Evolutionary conservation across 2,329 filamentous ascomycete genomes (phyloP).

Genomic region (Colletotrichum limetticola): DNA sequence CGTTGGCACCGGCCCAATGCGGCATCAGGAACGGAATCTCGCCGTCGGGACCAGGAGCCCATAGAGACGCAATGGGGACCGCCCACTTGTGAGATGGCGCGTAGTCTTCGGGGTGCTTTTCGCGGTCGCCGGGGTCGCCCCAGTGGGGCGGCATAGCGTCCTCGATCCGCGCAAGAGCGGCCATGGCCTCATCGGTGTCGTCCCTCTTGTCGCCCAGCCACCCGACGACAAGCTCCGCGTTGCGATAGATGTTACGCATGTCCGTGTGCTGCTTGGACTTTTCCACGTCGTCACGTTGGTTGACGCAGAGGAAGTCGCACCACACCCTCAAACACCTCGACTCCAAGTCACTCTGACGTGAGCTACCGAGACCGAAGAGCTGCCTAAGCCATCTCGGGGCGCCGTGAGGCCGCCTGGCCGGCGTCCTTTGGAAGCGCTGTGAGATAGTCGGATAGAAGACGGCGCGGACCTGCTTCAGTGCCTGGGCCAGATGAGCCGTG

Average conservation of each 20-base stretch:
- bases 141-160: slow-evolving; percentile 44
- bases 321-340: slow-evolving; percentile 41
- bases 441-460: slow-evolving; percentile 44
- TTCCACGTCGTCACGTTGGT: slow-evolving; percentile 41
- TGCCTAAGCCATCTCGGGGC: slow-evolving; percentile 38
- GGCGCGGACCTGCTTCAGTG: slow-evolving; percentile 45
- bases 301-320: slow-evolving; percentile 46
- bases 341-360: slow-evolving; percentile 19
- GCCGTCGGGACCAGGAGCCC: slow-evolving; percentile 38
- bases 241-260: slow-evolving; percentile 43
- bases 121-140: slow-evolving; percentile 46
- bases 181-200: slow-evolving; percentile 41
- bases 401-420: slow-evolving; percentile 29
- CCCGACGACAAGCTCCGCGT: slow-evolving; percentile 46
- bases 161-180: slow-evolving; percentile 42
- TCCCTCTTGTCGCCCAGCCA: slow-evolving; percentile 45
- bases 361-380: slow-evolving; percentile 34
- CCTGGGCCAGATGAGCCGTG: slow-evolving; percentile 43
- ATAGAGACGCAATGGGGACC: slow-evolving; percentile 40
- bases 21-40: slow-evolving; percentile 37
- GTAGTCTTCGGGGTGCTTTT: slow-evolving; percentile 47
- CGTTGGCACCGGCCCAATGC: slow-evolving; percentile 39
- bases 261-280: slow-evolving; percentile 41
- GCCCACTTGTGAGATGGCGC: slow-evolving; percentile 45
- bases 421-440: slow-evolving; percentile 36